phyloP scores from a whole-genome alignment of 2,329 filamentous ascomycete genomes.

The Elsinoe perseae region DNA sequence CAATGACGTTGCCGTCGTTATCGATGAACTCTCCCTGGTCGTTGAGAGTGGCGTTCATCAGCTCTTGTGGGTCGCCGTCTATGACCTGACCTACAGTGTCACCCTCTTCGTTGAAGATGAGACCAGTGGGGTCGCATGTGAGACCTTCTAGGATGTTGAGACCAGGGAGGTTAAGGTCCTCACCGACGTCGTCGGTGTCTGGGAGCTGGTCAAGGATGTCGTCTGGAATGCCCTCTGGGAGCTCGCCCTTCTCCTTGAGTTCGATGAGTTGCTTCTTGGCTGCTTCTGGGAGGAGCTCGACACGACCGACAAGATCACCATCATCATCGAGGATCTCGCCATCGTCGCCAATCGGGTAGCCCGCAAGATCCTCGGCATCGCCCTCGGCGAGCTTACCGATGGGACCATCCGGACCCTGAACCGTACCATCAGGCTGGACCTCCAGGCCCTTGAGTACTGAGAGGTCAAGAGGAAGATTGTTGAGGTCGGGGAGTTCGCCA shows the following conservation, averaged over 20 bases:
- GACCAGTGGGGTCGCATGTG: slow-evolving; percentile 39
- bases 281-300: slow-evolving; percentile 42
- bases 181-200: slow-evolving; percentile 27
- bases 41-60: slow-evolving; percentile 44
- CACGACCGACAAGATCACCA: slow-evolving; percentile 48
- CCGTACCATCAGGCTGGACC: slow-evolving; percentile 47
- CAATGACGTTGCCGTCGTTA: slow-evolving; percentile 46
- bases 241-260: slow-evolving; percentile 32
- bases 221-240: slow-evolving; percentile 29
- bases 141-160: slow-evolving; percentile 42
- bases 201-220: slow-evolving; percentile 29
- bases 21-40: slow-evolving; percentile 50
- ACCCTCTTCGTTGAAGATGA: slow-evolving; percentile 45
- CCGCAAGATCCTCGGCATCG: slow-evolving; percentile 45
- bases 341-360: slow-evolving; percentile 46
- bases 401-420: slow-evolving; percentile 44
- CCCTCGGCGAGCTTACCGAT: slow-evolving; percentile 45
- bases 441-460: slow-evolving; percentile 43
- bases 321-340: slow-evolving; percentile 50
- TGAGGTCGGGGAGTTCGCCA: slow-evolving; percentile 27
- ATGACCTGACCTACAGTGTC: slow-evolving; percentile 43
- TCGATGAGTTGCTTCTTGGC: slow-evolving; percentile 36
- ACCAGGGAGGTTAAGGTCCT: slow-evolving; percentile 34
- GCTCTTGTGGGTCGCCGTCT: slow-evolving; percentile 42
- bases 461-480: slow-evolving; percentile 37